Evolutionary conservation across 2,329 filamentous ascomycete species (phyloP).

Genomic region (Claviceps sp.): DNA sequence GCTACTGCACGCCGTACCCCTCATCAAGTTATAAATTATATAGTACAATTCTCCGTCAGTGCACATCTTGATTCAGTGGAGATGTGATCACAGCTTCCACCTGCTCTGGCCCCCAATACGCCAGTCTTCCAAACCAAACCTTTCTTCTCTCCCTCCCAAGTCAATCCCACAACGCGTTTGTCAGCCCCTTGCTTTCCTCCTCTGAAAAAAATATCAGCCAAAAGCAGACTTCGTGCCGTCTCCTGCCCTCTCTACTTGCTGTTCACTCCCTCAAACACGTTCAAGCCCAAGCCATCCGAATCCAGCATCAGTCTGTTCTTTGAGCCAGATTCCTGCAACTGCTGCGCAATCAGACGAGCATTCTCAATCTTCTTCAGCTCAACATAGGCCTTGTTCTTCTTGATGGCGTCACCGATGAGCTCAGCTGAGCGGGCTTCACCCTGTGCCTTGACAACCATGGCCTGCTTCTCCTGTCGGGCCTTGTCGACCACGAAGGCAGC

Average conservation of each 20-base stretch:
- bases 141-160: neutral
- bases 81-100: neutral
- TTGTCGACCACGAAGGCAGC: constrained; percentile 98
- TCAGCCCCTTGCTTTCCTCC: neutral
- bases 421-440: constrained; percentile 97
- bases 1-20: neutral
- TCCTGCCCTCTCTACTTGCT: constrained; percentile 24
- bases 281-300: constrained; percentile 77
- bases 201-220: neutral
- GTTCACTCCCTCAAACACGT: constrained; percentile 51
- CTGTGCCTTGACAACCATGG: constrained; percentile 94
- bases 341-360: constrained; percentile 72
- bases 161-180: neutral
- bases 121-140: neutral
- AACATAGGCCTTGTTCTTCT: constrained; percentile 95
- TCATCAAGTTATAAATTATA: neutral
- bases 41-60: constrained; percentile 4
- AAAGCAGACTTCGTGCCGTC: neutral
- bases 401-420: constrained; percentile 97
- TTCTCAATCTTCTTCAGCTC: constrained; percentile 98
- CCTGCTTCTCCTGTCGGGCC: constrained; percentile 97
- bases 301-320: constrained; percentile 93
- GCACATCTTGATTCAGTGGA: constrained; percentile 3
- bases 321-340: constrained; percentile 73
- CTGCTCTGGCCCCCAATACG: neutral